These are phyloP conservation scores for Neophaeococcomyces aloes DNA, from an alignment of 2,329 filamentous ascomycete species.

Conservation along the genomic window DNA sequence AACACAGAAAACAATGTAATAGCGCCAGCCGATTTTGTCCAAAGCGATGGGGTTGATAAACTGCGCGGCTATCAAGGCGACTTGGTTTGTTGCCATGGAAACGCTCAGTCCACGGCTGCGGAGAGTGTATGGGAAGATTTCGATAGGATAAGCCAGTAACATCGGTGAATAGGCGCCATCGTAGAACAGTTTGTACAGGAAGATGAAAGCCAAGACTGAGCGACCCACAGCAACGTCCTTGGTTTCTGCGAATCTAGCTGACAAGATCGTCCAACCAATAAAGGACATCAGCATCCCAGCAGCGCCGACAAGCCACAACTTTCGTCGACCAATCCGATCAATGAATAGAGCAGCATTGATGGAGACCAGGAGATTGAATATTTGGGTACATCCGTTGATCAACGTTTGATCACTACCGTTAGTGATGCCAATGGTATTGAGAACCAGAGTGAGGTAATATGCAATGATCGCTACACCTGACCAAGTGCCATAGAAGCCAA, in stretches of 20 bases:
- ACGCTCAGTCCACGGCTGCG: constrained; percentile 37
- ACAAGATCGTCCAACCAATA: constrained; percentile 32
- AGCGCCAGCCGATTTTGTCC: constrained; percentile 26
- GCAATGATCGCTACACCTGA: constrained; percentile 39
- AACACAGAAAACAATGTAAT: constrained; percentile 29
- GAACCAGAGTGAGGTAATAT: constrained; percentile 31
- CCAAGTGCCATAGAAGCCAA: constrained; percentile 49
- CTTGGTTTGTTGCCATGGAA: constrained; percentile 21
- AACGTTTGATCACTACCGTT: constrained; percentile 28
- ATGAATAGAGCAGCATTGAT: constrained; percentile 29
- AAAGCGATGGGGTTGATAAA: constrained; percentile 29
- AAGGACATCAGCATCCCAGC: constrained; percentile 36
- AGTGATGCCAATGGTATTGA: constrained; percentile 30
- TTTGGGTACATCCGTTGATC: constrained; percentile 33
- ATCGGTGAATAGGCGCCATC: constrained; percentile 24
- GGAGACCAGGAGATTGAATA: constrained; percentile 30
- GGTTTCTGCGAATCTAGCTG: constrained; percentile 26
- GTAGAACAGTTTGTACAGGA: constrained; percentile 34
- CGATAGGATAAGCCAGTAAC: constrained; percentile 31
- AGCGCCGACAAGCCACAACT: constrained; percentile 33
- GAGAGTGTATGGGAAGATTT: constrained; percentile 40
- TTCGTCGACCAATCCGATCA: constrained; percentile 33
- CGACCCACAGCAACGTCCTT: constrained; percentile 24
- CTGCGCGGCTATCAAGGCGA: constrained; percentile 19
- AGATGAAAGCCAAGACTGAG: constrained; percentile 33